Percentiles rank a stretch among this genome's conserved stretches.
These are phyloP conservation scores for Acanthamoeba culbertsoni DNA, from an alignment of 208 protist genomes.

Conservation along the genomic window DNA sequence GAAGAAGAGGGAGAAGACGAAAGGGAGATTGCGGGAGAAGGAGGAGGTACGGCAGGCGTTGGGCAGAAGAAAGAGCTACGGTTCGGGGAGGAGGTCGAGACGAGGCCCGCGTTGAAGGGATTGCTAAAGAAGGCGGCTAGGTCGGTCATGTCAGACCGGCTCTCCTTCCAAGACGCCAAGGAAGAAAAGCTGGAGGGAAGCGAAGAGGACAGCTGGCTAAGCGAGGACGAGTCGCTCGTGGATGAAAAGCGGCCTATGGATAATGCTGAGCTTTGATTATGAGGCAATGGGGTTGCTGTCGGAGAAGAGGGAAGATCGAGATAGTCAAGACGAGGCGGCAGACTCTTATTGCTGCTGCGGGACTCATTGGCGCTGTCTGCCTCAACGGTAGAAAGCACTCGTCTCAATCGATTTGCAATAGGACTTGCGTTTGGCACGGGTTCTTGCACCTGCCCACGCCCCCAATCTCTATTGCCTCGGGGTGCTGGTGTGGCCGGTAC, in stretches of 20 bases:
- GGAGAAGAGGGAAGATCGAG: neutral
- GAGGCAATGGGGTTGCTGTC: neutral
- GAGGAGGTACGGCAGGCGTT: neutral
- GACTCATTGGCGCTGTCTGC: neutral
- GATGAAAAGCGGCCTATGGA: too few species aligned
- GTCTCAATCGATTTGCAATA: neutral
- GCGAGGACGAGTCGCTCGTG: neutral
- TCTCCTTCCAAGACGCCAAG: neutral
- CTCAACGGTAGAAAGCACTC: too few species aligned
- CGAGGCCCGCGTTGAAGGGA: neutral
- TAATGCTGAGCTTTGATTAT: neutral
- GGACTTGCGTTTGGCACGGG: too few species aligned
- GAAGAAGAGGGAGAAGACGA: neutral
- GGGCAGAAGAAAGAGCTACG: neutral
- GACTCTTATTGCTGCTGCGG: too few species aligned
- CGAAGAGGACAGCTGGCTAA: too few species aligned
- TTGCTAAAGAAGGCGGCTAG: neutral
- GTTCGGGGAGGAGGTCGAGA: too few species aligned
- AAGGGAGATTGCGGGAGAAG: neutral
- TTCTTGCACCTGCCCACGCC: too few species aligned
- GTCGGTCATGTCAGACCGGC: too few species aligned
- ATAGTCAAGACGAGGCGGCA: neutral
- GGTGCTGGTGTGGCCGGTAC: neutral
- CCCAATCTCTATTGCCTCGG: neutral
- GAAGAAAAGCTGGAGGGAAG: too few species aligned